Evolutionary conservation across 1,284 basidiomycete genomes (phyloP), one percentile per base, ranked within the genome.

Genomic region (Cryptococcus wingfieldii): DNA sequence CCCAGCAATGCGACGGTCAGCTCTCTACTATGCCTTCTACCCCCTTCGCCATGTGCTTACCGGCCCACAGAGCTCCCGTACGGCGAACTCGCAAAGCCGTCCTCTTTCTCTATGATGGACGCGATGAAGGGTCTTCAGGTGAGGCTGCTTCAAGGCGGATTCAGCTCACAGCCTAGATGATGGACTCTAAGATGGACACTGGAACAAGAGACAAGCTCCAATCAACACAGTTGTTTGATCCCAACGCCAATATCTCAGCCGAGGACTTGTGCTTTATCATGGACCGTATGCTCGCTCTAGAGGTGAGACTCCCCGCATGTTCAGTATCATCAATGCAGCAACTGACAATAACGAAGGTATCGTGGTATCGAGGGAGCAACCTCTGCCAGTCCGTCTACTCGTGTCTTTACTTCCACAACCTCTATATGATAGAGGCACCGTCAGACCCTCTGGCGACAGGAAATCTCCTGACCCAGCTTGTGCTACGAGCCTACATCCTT

Each of bases 101-200:
- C 84, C 1, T 83, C 83, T 37, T 87, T 90, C 63, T 83, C 83
- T 14, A 78, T 93, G 48, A 80, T 87, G 60, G 91, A 95, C 59
- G 86, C 89, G 13, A 94, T 95, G 91, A 88, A 88, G 60, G 89
- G 89, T 16, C 84, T 94, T 54, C 86, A 90, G 81, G 88, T 88
- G 37, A 43, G 60, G 10, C 31, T 45, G 18, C 10, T 7, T 13
- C 14, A 10, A 23, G 18, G 45, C 7, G 18, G 25, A n/a, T 19
- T 46, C 19, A 39, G 13, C 37, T 19, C 12, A 18, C 18, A 38
- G 18, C 14, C 37, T 16, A 74, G 69, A 91, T 95, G 57, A 89
- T 90, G 55, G 90, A 95, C 73, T 86, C 89, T 12, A 84, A 89
- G 14, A 86, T 95, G 74, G 93, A 97, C 75, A 89, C 84, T 57